Evolutionary conservation across 176 grass and related monocot species (phyloP).

Genomic region (Aegilops tauschii): DNA sequence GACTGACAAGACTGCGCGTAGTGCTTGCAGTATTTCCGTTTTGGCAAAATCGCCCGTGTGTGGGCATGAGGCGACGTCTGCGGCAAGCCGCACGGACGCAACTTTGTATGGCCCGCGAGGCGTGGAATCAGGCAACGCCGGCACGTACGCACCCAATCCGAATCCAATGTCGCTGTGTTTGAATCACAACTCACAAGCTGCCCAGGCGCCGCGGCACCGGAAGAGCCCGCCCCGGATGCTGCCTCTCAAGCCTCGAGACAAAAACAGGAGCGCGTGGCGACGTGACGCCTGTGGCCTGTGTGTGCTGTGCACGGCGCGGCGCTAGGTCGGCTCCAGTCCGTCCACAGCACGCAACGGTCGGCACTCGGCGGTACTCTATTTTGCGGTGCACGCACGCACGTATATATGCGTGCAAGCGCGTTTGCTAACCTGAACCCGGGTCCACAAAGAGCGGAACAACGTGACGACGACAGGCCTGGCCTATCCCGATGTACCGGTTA

Average conservation of each 20-base stretch:
- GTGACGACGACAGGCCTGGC: not conserved
- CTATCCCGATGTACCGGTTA: not conserved
- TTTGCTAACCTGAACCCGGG: not conserved
- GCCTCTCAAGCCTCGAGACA: not conserved
- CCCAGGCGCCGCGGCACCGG: not conserved
- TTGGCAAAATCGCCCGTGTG: not conserved
- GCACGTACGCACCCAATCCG: not conserved
- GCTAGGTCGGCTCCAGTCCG: not conserved
- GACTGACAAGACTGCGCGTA: not conserved
- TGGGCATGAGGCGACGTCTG: not conserved
- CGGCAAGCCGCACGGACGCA: not conserved
- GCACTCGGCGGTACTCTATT: not conserved
- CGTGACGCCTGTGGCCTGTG: not conserved
- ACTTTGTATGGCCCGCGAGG: not conserved
- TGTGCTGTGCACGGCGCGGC: not conserved
- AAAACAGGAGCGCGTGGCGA: not conserved
- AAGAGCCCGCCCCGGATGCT: slow-evolving; percentile 10
- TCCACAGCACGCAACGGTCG: not conserved
- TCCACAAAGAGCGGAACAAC: not conserved
- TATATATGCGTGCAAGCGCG: not conserved
- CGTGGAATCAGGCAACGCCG: not conserved
- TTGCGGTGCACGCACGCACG: not conserved
- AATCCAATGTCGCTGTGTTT: not conserved
- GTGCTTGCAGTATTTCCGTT: not conserved
- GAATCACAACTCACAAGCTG: not conserved